Base-by-base conservation (phyloP, 208 protist genomes). In the Crithidia bombi region DNA sequence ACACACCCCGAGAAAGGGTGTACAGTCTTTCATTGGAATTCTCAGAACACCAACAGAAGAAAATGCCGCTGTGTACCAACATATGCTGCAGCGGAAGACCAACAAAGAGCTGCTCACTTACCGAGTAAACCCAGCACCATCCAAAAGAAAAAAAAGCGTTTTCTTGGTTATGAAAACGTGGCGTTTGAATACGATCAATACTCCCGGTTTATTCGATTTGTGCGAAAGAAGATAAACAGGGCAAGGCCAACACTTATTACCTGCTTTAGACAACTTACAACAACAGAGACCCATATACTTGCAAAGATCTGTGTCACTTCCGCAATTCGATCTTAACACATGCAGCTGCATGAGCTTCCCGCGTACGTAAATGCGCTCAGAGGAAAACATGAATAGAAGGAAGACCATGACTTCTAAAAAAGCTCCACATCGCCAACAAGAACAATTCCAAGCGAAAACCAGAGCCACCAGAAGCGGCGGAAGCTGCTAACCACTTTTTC, bases 341-440 rank as follows among this genome's bases (percentile, higher is more conserved):
- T n/a, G n/a, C n/a, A n/a, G n/a, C n/a, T n/a, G n/a, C n/a, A n/a
- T n/a, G n/a, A n/a, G n/a, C n/a, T n/a, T n/a, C n/a, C n/a, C n/a
- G n/a, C n/a, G n/a, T n/a, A 47, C 43, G 7, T 19, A 47, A 47
- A 47, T 47, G 17, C 43, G 14, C 14, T n/a, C 17, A 5, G 5
- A 21, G 5, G 15, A 47, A 21, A 47, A 19, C 15, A 21, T n/a
- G 17, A 61, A 28, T 28, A 43, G 21, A 32, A 47, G 23, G 3
- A 50, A 47, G 2, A 2, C 3, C 3, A 51, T 28, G 25, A 3
- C 32, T 0, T 15, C 59, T 79, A 96, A 7, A 93, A n/a, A 4
- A 96, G 7, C 43, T 96, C 91, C 2, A 96, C 63, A 73, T 96
- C 91, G 19, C 91, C 89, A 21, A 94, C 75, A 59, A 96, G 38